phyloP scores from a whole-genome alignment of 306 rosid species.

The Malus orientalis region DNA sequence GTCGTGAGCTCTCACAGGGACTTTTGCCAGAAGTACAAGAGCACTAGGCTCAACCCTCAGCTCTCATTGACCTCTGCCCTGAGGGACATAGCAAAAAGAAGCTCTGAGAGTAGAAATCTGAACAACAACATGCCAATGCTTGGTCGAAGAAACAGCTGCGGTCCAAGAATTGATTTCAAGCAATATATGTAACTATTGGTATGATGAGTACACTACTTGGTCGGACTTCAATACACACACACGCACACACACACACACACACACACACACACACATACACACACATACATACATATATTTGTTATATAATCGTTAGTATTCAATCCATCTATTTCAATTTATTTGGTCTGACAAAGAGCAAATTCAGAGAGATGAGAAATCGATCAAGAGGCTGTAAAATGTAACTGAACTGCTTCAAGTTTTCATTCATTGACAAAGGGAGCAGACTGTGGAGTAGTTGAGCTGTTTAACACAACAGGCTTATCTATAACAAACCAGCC shows the following conservation, averaged over 20 bases:
- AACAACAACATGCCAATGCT: neutral
- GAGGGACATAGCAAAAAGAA: conserved; percentile 53
- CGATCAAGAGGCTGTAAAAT: neutral
- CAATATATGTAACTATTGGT: neutral
- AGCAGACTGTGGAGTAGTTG: neutral
- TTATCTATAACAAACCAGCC: neutral
- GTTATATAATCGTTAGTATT: neutral
- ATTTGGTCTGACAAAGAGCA: neutral
- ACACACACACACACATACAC: neutral
- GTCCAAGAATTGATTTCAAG: conserved; percentile 20
- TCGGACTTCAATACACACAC: no score
- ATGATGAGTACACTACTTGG: neutral
- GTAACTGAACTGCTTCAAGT: neutral
- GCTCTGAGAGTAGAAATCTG: conserved; percentile 27
- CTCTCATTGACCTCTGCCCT: conserved; percentile 47
- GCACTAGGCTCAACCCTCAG: conserved; percentile 50
- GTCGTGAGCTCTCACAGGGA: conserved; percentile 43
- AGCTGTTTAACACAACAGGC: neutral
- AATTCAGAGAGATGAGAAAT: neutral
- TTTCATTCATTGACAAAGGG: neutral
- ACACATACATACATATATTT: neutral
- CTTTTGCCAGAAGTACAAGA: conserved; percentile 39
- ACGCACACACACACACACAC: neutral
- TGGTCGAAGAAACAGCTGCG: neutral
- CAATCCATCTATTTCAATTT: neutral